Base-by-base conservation (phyloP, 1,284 basidiomycete genomes). In the Veloporphyrellus conicus region DNA sequence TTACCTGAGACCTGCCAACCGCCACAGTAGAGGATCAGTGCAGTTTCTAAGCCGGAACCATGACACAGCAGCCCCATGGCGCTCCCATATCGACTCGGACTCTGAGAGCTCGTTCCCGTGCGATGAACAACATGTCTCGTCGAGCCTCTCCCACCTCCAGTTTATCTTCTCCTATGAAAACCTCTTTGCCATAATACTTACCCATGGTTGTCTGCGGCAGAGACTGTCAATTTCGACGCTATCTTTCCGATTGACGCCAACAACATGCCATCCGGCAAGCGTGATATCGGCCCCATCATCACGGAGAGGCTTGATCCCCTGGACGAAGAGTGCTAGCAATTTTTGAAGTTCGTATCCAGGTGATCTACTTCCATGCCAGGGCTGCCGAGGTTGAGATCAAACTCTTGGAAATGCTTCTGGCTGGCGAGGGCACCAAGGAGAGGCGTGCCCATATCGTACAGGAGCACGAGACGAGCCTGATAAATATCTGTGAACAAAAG, bases 341-440 rank as follows among this genome's bases (percentile, higher is more conserved):
- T n/a, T n/a, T n/a, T n/a, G n/a, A n/a, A n/a, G n/a, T 72, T 14
- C 75, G 79, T 23, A 68, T 76, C 32, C 58, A 68, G 43, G 81
- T 78, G 62, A 81, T 81, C 42, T 68, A 69, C 43, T 81, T 81
- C 61, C 78, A 81, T 54, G 63, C 64, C 8, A 71, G 69, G 35
- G 78, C 78, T 4, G 76, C 75, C 3, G 58, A 67, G 18, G 64
- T 71, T 23, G 78, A 78, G 52, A 70, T 77, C 34, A 60, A 68
- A 40, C 69, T 81, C 19, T 69, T 73, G 4, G 61, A 72, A 38
- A 66, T 63, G 8, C 70, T 81, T n/a, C 64, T 71, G 27, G 61
- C 66, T 0, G 47, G 37, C 29, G 42, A 59, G 11, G 54, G 58
- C 15, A 58, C 57, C 8, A 68, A 66, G 43, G 68, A 68, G 43